A percentile compares a stretch with the other conserved stretches of the same genome.
These are phyloP conservation scores for Cladorrhinum samala DNA, from an alignment of 495 filamentous ascomycete genomes.

Conservation along the genomic window DNA sequence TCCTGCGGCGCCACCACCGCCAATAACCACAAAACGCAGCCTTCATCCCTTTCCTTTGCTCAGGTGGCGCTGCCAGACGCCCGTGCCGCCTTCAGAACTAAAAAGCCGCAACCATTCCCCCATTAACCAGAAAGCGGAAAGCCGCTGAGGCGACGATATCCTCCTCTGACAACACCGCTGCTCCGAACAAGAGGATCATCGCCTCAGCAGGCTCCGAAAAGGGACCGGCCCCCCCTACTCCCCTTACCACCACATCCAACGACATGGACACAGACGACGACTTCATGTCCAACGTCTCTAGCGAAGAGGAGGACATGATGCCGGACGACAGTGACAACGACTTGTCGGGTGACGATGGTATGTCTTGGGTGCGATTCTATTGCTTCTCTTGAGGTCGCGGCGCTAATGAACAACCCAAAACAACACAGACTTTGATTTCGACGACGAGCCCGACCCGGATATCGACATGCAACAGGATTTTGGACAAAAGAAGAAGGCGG, in stretches of 20 bases:
- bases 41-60: neutral
- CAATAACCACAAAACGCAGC: neutral
- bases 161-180: conserved; percentile 34
- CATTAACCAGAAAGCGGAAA: conserved; percentile 80
- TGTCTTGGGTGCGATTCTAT: conserved; percentile 19
- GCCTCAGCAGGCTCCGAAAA: conserved; percentile 40
- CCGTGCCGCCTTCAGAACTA: neutral
- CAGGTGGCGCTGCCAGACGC: conserved; percentile 9
- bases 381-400: too few species aligned
- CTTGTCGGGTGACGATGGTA: conserved; percentile 71
- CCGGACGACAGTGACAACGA: conserved; percentile 70
- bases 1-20: neutral
- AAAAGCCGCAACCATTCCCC: conserved; percentile 51
- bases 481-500: conserved; percentile 58
- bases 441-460: conserved; percentile 66
- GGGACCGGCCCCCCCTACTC: conserved; percentile 43
- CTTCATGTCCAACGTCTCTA: conserved; percentile 80
- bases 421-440: conserved; percentile 65
- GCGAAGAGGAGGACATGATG: conserved; percentile 62
- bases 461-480: conserved; percentile 73
- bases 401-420: too few species aligned
- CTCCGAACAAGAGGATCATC: conserved; percentile 48
- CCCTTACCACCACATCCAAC: conserved; percentile 49
- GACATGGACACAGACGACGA: conserved; percentile 97
- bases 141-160: conserved; percentile 69